phyloP scores from a whole-genome alignment of 805 yeast genomes.

The Cyberlindnera misumaiensis region DNA sequence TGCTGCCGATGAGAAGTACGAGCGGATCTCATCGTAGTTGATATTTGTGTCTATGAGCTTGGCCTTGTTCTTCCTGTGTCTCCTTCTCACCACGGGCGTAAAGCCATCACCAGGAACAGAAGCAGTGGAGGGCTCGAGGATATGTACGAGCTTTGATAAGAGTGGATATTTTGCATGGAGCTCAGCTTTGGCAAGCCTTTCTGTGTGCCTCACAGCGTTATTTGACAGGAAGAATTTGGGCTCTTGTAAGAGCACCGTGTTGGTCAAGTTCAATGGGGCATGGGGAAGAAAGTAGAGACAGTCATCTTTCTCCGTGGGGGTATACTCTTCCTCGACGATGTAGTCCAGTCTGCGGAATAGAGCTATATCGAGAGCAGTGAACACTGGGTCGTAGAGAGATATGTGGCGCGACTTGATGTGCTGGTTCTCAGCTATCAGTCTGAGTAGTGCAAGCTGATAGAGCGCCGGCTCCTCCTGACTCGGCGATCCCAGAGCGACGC shows the following conservation, averaged over 20 bases:
- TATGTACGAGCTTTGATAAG: conserved; percentile 32
- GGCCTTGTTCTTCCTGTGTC: conserved; percentile 18
- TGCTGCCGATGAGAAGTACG: conserved; percentile 27
- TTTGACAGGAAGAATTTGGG: conserved; percentile 45
- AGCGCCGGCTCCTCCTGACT: conserved; percentile 50
- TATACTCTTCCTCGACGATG: conserved; percentile 10
- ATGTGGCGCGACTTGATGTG: conserved; percentile 23
- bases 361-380: conserved; percentile 37
- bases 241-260: conserved; percentile 28
- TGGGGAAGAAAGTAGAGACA: conserved; percentile 63
- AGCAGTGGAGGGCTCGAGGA: conserved; percentile 1
- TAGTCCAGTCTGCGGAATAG: conserved; percentile 25
- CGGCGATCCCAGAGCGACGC: conserved; percentile 70
- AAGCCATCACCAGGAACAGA: conserved; percentile 11
- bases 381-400: conserved; percentile 61
- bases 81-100: conserved; percentile 14
- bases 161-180: conserved; percentile 37
- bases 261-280: conserved; percentile 55
- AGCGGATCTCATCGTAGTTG: conserved; percentile 24
- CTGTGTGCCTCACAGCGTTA: conserved; percentile 46
- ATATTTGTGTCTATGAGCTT: conserved; percentile 25
- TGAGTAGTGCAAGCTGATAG: conserved; percentile 57
- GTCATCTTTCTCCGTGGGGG: background rate
- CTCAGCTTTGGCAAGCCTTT: conserved; percentile 38
- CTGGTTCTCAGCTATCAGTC: conserved; percentile 30